Conservation (phyloP, 78 protist genomes). For the Dictyostelium purpureum region DNA sequence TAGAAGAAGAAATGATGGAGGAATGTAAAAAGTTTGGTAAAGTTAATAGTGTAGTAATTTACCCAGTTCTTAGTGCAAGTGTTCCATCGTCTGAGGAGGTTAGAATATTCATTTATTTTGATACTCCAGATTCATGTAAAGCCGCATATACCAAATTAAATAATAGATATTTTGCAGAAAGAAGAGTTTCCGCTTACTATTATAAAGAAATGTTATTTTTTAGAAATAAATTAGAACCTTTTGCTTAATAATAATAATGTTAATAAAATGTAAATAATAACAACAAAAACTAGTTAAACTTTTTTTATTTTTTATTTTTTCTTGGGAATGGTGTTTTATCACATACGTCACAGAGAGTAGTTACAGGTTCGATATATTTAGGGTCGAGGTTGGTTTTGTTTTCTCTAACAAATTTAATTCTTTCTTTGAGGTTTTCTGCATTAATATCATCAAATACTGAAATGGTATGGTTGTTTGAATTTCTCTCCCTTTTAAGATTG, state of each 20-base stretch:
- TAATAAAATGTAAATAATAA: no score
- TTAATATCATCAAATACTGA: no score
- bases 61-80: not conserved
- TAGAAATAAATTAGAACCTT: slow-evolving; percentile 26
- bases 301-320: not conserved
- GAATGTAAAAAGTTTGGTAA: slow-evolving; percentile 54
- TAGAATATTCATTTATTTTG: slow-evolving; percentile 35
- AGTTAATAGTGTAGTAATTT: not conserved
- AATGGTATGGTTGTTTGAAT: no score
- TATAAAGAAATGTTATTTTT: slow-evolving; percentile 44
- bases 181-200: slow-evolving; percentile 15
- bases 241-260: no score
- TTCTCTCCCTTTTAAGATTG: no score
- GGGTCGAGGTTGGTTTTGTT: no score
- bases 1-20: slow-evolving; percentile 16
- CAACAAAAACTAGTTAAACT: not conserved
- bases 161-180: slow-evolving; percentile 37
- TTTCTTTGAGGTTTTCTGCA: not conserved
- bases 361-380: no score
- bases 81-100: not conserved
- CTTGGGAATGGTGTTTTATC: no score
- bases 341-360: no score
- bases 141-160: not conserved
- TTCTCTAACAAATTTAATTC: no score
- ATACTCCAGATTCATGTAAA: not conserved